Evolutionary conservation across 768 basidiomycete species (phyloP).

Genomic region (Lactarius sp.): DNA sequence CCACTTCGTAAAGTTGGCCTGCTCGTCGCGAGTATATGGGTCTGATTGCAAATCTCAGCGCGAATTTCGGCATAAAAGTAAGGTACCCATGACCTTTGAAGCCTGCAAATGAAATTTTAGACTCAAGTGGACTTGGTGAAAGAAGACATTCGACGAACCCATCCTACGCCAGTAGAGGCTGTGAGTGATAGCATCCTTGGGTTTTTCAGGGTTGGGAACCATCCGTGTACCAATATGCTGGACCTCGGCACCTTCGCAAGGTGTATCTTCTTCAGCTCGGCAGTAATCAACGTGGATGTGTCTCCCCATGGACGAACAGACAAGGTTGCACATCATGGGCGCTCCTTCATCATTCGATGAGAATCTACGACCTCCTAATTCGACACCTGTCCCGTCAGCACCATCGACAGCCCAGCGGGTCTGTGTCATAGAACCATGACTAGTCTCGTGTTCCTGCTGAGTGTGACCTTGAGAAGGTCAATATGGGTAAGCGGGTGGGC

Average conservation of each 20-base stretch:
- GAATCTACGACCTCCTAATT: constrained; percentile 53
- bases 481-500: background rate
- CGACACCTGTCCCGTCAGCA: constrained; percentile 44
- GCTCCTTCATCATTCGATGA: constrained; percentile 51
- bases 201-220: constrained; percentile 41
- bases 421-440: constrained; percentile 58
- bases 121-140: background rate
- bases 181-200: constrained; percentile 55
- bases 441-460: constrained; percentile 57
- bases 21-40: constrained; percentile 57
- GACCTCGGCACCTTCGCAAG: constrained; percentile 42
- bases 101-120: constrained; percentile 33
- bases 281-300: constrained; percentile 57
- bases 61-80: background rate
- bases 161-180: constrained; percentile 52
- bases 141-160: constrained; percentile 36
- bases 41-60: constrained; percentile 33
- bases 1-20: constrained; percentile 51
- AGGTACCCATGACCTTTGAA: constrained; percentile 43
- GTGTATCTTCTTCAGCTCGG: constrained; percentile 35
- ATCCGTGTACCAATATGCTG: constrained; percentile 43
- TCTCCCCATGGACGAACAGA: constrained; percentile 51
- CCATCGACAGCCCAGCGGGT: constrained; percentile 55
- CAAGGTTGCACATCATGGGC: constrained; percentile 57
- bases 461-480: constrained; percentile 43